phyloP scores from a whole-genome alignment of 352 stramenopile species.

The Globisporangium alternatum region DNA sequence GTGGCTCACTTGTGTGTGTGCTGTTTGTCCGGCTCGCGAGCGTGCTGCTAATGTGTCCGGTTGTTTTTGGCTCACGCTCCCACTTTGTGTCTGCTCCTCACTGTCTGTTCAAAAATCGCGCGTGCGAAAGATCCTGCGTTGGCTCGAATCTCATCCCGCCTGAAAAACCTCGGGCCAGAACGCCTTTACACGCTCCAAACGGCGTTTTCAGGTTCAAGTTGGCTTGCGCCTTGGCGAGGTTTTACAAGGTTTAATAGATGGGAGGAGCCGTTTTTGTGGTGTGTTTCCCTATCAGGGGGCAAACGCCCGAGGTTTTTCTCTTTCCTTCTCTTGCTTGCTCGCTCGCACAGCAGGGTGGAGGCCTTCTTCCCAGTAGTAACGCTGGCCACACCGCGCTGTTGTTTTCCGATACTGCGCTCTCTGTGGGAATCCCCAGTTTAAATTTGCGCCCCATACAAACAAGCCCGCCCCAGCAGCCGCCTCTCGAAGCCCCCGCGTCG shows the following conservation, averaged over 20 bases:
- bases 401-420: constrained; percentile 22
- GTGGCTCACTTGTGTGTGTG: background rate
- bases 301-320: constrained; percentile 19
- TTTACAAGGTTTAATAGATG: constrained; percentile 9
- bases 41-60: background rate
- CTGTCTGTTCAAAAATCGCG: background rate
- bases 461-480: background rate
- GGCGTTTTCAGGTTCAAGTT: background rate
- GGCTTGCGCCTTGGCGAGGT: constrained; percentile 2
- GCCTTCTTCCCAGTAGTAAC: background rate
- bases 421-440: constrained; percentile 48
- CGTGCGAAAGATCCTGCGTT: constrained; percentile 2
- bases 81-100: background rate
- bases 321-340: constrained; percentile 10
- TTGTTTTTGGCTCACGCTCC: background rate
- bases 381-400: constrained; percentile 6
- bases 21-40: background rate
- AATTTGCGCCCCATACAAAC: constrained; percentile 55
- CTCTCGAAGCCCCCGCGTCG: background rate
- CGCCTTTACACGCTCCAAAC: background rate
- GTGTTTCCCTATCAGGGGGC: constrained; percentile 16
- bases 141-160: constrained; percentile 3
- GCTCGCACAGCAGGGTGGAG: background rate
- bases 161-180: constrained; percentile 5
- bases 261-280: constrained; percentile 12